phyloP scores from a whole-genome alignment of 148 eudicot species.

The Spergularia bocconei region DNA sequence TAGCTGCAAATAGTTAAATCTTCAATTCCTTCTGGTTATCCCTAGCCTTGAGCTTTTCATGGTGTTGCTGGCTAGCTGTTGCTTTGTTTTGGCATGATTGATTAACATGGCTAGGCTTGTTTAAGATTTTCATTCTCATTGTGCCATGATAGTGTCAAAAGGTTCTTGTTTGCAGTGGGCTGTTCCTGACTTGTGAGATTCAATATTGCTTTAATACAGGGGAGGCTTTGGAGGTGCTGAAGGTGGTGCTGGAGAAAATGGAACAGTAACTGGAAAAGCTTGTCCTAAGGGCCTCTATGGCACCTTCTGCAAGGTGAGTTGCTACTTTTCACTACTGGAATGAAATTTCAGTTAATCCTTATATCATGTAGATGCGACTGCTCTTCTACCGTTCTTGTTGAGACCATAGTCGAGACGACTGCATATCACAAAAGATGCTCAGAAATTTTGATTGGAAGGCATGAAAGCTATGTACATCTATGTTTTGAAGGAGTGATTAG shows the following conservation, averaged over 20 bases:
- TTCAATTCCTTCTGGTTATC: not conserved
- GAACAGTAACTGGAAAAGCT: conserved; percentile 77
- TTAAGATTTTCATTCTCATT: not conserved
- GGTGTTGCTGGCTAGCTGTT: not conserved
- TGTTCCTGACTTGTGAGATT: conserved; percentile 5
- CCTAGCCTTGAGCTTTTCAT: not conserved
- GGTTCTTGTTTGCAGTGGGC: not conserved
- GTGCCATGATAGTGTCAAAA: not conserved
- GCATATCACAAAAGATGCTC: too few species aligned
- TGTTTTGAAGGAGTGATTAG: too few species aligned
- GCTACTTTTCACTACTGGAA: not conserved
- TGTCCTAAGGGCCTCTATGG: conserved; percentile 92
- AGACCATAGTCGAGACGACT: too few species aligned
- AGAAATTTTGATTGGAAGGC: too few species aligned
- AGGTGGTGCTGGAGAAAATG: conserved; percentile 68
- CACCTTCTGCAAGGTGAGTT: conserved; percentile 65
- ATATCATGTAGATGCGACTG: not conserved
- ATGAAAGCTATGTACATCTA: too few species aligned
- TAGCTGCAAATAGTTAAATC: not conserved
- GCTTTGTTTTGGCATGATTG: not conserved
- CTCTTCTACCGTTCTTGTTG: not conserved
- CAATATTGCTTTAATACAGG: conserved; percentile 37
- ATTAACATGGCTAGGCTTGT: not conserved
- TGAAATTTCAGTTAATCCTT: not conserved
- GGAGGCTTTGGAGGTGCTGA: conserved; percentile 75